Evolutionary conservation across 305 asterid species (phyloP).

Genomic region (Solanum hybrid): DNA sequence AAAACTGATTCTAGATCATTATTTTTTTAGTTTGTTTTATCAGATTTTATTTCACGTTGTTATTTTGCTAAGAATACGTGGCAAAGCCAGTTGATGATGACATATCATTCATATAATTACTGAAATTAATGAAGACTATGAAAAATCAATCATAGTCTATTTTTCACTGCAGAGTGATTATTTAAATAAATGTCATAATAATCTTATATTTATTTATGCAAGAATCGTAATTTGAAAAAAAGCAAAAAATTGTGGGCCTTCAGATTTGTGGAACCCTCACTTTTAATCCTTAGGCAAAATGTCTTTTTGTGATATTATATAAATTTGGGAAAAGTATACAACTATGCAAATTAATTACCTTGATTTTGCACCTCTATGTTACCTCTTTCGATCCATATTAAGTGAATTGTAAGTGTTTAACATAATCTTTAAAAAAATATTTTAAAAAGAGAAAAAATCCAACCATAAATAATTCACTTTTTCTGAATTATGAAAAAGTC

Average conservation of each 20-base stretch:
- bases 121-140: not conserved
- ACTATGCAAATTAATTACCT: not conserved
- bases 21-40: too few species aligned
- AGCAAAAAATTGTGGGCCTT: not conserved
- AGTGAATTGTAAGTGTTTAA: not conserved
- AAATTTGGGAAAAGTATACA: not conserved
- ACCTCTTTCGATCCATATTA: not conserved
- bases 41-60: not conserved
- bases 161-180: not conserved
- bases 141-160: not conserved
- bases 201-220: not conserved
- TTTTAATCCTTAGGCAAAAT: not conserved
- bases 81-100: too few species aligned
- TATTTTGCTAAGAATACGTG: too few species aligned
- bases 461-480: not conserved
- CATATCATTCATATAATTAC: not conserved
- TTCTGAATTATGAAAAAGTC: not conserved
- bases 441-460: not conserved
- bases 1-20: not conserved
- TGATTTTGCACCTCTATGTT: not conserved
- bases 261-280: not conserved
- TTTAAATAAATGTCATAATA: not conserved
- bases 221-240: not conserved
- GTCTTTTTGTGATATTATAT: not conserved
- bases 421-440: not conserved